Conservation (phyloP, 768 basidiomycete genomes). For the Baorangia bicolor region DNA sequence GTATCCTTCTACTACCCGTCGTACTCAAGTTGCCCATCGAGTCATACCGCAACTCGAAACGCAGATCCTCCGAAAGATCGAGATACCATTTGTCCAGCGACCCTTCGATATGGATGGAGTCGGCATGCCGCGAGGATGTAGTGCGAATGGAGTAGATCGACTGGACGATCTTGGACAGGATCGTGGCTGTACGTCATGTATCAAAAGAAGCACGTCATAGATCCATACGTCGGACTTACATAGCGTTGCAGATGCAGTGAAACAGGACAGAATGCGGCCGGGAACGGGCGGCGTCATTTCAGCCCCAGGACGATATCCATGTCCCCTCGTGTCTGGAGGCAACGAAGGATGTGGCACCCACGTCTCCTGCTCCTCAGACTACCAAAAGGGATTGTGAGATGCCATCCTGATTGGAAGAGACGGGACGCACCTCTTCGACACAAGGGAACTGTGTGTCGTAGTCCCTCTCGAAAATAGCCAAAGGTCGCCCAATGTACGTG, state of each 20-base stretch:
- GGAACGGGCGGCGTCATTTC: constrained; percentile 34
- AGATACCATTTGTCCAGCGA: constrained; percentile 73
- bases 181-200: constrained; percentile 48
- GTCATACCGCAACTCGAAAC: constrained; percentile 52
- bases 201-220: constrained; percentile 3
- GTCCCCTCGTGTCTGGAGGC: constrained; percentile 33
- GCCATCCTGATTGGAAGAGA: background rate
- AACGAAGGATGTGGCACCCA: constrained; percentile 45
- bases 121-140: constrained; percentile 52
- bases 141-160: constrained; percentile 67
- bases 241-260: constrained; percentile 70
- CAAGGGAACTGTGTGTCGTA: constrained; percentile 71
- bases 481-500: constrained; percentile 74
- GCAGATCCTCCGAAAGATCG: constrained; percentile 65
- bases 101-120: constrained; percentile 57
- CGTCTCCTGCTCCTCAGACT: constrained; percentile 66
- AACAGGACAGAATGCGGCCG: constrained; percentile 65
- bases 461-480: constrained; percentile 72
- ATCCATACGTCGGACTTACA: constrained; percentile 44
- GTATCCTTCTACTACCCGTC: constrained; percentile 32
- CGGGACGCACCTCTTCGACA: constrained; percentile 49
- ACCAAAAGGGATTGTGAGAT: constrained; percentile 14
- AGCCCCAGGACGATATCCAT: constrained; percentile 24
- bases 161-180: constrained; percentile 68
- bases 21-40: constrained; percentile 32